Conservation (phyloP, 805 yeast species). For the Suhomyces tanzawaensis region DNA sequence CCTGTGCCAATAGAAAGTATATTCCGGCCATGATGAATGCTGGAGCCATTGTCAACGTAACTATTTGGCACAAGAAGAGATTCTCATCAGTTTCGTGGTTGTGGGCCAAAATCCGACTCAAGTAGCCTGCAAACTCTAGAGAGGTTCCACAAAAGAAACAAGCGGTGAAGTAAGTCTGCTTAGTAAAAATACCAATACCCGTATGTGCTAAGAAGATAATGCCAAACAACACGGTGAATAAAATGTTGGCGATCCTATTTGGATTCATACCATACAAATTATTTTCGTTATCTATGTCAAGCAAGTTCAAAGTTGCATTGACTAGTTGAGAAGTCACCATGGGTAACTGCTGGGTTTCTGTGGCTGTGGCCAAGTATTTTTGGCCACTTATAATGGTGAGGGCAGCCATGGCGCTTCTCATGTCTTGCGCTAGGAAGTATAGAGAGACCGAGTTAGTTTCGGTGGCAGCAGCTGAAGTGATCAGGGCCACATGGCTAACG, state of each 20-base stretch:
- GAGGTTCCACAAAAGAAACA: slow-evolving; percentile 55
- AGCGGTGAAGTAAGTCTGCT: slow-evolving; percentile 64
- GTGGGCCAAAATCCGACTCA: slow-evolving; percentile 53
- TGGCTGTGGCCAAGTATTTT: slow-evolving; percentile 21
- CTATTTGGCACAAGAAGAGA: slow-evolving; percentile 60
- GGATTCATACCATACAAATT: slow-evolving; percentile 43
- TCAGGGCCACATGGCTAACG: slow-evolving; percentile 11
- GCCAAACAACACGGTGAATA: slow-evolving; percentile 55
- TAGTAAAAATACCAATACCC: slow-evolving; percentile 38
- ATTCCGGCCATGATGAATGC: slow-evolving; percentile 84
- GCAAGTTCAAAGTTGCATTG: slow-evolving; percentile 20
- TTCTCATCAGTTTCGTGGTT: slow-evolving; percentile 27
- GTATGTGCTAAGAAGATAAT: slow-evolving; percentile 16
- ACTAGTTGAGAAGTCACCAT: slow-evolving; percentile 18
- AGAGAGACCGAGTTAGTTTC: slow-evolving; percentile 14
- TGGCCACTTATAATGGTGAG: slow-evolving; percentile 18
- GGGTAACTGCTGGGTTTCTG: slow-evolving; percentile 17
- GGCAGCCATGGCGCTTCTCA: slow-evolving; percentile 21
- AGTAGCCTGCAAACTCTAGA: slow-evolving; percentile 67
- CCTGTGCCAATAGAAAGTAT: slow-evolving; percentile 67
- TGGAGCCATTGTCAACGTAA: slow-evolving; percentile 74
- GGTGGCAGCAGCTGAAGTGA: slow-evolving; percentile 14
- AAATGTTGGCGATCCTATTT: slow-evolving; percentile 53
- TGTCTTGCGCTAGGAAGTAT: slow-evolving; percentile 14
- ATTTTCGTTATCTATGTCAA: slow-evolving; percentile 12